A percentile compares a stretch with the other conserved stretches of the same genome.
phyloP scores from a whole-genome alignment of 208 protist genomes.

The Acanthamoeba sp. region DNA sequence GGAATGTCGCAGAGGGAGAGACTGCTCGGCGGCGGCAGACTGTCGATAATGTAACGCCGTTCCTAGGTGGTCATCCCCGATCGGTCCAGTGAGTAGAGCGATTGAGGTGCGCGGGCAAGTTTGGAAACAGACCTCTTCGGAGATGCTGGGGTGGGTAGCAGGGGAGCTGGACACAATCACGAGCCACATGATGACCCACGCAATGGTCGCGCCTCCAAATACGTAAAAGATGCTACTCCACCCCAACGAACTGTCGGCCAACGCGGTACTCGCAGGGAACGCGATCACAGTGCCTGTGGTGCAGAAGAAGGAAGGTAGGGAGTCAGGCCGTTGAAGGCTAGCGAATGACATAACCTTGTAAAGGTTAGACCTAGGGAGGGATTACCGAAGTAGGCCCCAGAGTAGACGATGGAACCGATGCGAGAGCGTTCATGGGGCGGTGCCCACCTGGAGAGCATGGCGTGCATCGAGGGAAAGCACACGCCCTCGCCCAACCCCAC shows the following conservation, averaged over 20 bases:
- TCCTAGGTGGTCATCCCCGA: background rate
- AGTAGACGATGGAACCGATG: conserved; percentile 56
- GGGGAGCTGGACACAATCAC: conserved; percentile 54
- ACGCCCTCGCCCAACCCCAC: conserved; percentile 65
- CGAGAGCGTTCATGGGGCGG: conserved; percentile 65
- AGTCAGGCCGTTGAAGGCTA: background rate
- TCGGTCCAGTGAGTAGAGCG: too few relatives aligned
- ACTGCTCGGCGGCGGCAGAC: background rate
- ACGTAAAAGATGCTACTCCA: conserved; percentile 71
- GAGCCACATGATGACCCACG: conserved; percentile 31
- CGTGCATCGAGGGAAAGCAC: conserved; percentile 67
- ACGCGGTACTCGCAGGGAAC: conserved; percentile 30
- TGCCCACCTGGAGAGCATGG: conserved; percentile 71
- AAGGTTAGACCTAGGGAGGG: too few relatives aligned
- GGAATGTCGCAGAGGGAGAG: conserved; percentile 29
- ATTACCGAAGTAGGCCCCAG: conserved; percentile 50
- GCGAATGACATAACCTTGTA: background rate
- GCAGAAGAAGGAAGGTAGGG: background rate
- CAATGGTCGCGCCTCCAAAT: conserved; percentile 1
- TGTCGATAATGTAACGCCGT: conserved; percentile 21
- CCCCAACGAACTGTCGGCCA: conserved; percentile 13
- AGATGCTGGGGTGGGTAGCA: conserved; percentile 50
- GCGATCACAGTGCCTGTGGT: conserved; percentile 51
- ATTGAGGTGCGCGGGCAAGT: too few relatives aligned
- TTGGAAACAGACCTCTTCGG: background rate